Evolutionary conservation across 352 stramenopile genomes (phyloP), one percentile per base, ranked within the genome.

Genomic region (Phytopythium oedochilum): DNA sequence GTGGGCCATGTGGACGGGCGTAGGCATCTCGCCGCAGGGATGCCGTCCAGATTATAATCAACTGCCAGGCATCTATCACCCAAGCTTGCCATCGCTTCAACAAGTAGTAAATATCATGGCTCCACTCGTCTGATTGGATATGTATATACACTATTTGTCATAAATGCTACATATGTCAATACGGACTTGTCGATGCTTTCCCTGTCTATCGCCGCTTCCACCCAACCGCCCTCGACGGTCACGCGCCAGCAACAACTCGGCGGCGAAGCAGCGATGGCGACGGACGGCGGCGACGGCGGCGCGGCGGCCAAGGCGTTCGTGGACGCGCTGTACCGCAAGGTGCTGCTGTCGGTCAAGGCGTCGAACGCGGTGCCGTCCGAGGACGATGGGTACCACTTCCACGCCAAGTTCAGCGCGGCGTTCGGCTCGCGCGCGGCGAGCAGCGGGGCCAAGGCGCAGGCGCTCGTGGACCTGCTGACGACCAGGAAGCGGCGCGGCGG

Each of bases 311-410:
- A 64, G 45, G 64, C 64, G 40, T 88, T 85, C 57, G 73, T 88
- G 26, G 63, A 80, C 53, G 62, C 73, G 20, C 63, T 91, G 57
- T 91, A 91, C 59, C 80, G 78, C 57, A 88, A 86, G 51, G 80
- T 91, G 56, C 55, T 91, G 53, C 70, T 86, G 25, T 71, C 71
- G 8, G 85, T 94, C 20, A 94, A 94, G 66, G 85, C 82, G 9
- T 90, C 85, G 39, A 94, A 94, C 63, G 78, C 51, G 0, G 68
- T 94, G 22, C 73, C 77, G 22, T 88, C 65, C 9, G 83, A 92
- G 51, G 81, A 94, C 53, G 85, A 94, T 55, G 85, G 88, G 29
- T 94, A 87, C 57, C 76, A 94, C 61, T 94, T 79, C 64, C 81
- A 94, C 62, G 63, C 60, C 59, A 79, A 89, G 59, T 92, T 92